Evolutionary conservation across 1,284 basidiomycete species (phyloP), one percentile per base, ranked within the genome.

Genomic region (Dichomitus squalens): DNA sequence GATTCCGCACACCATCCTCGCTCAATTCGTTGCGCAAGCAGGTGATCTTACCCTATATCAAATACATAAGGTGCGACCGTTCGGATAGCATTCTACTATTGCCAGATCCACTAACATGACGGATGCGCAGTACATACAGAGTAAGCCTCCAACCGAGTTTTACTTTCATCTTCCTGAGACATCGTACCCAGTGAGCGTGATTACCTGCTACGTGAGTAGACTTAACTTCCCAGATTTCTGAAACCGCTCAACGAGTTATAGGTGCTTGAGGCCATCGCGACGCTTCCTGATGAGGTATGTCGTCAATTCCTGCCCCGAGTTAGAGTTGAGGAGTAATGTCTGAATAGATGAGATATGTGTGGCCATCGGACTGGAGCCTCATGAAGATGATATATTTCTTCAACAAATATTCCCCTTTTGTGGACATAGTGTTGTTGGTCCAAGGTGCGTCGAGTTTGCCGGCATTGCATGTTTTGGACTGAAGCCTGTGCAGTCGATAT

Each of bases 231-330:
- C 4, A 44, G 16, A n/a, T 11, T 25, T n/a, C 25, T 18, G 2
- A 11, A 12, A 4, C 25, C 6, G 18, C 41, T 29, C 14, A 44
- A 16, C 41, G n/a, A n/a, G n/a, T 3, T 8, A n/a, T 27, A 49
- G 48, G 20, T 27, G 12, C 34, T 49, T 2, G 48, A 49, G 34
- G 23, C 34, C 1, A 12, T 49, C 23, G 48, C 18, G 6, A 49
- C 48, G 7, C 48, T 49, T 23, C 48, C 48, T 16, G 48, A 49
- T 16, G 48, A 49, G 48, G 48, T 49, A 9, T 16, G 46, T 21
- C 16, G 7, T n/a, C 38, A 8, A n/a, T 14, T 34, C 11, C 31
- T 11, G n/a, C n/a, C n/a, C n/a, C 21, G 33, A 8, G 23, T n/a
- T 25, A 2, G 20, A 14, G 7, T 16, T 3, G n/a, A n/a, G n/a